Conservation (phyloP, 129 eudicot species). For the Centella asiatica region DNA sequence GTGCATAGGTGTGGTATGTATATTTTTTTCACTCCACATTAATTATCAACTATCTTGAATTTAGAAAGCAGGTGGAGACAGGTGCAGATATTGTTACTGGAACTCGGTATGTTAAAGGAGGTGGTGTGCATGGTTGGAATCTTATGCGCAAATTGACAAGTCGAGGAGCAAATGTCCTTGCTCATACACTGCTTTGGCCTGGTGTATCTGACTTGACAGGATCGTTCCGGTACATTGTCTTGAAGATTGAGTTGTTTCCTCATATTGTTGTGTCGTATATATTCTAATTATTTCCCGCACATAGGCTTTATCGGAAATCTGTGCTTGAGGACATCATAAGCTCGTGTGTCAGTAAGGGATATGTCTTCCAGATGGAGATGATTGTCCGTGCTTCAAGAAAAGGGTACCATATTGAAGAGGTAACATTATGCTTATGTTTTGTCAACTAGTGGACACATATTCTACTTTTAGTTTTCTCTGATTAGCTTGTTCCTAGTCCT, state of each 20-base stretch:
- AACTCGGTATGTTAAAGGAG: constrained; percentile 79
- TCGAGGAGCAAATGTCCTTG: constrained; percentile 96
- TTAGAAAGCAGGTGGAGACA: constrained; percentile 75
- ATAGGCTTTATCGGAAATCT: constrained; percentile 74
- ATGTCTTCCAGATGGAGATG: constrained; percentile 92
- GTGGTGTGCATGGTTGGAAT: constrained; percentile 94
- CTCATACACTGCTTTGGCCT: constrained; percentile 86
- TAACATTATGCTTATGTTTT: constrained; percentile 13
- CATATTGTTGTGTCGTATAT: too few species aligned
- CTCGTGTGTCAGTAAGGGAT: constrained; percentile 80
- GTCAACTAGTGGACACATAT: background rate
- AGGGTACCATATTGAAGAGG: constrained; percentile 91
- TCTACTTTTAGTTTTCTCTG: too few species aligned
- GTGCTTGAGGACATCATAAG: constrained; percentile 82
- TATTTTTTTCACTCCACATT: too few species aligned
- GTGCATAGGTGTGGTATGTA: too few species aligned
- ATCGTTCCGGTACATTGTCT: constrained; percentile 59
- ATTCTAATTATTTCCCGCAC: constrained; percentile 2
- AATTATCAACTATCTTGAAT: constrained; percentile 1
- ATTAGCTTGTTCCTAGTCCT: background rate
- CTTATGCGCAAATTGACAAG: constrained; percentile 89
- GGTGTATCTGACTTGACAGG: constrained; percentile 95
- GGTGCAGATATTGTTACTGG: constrained; percentile 89
- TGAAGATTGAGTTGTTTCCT: background rate
- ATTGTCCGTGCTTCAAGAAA: constrained; percentile 90